These are phyloP conservation scores for Fusarium euwallaceae DNA, from an alignment of 2,329 filamentous ascomycete species.

Conservation along the genomic window DNA sequence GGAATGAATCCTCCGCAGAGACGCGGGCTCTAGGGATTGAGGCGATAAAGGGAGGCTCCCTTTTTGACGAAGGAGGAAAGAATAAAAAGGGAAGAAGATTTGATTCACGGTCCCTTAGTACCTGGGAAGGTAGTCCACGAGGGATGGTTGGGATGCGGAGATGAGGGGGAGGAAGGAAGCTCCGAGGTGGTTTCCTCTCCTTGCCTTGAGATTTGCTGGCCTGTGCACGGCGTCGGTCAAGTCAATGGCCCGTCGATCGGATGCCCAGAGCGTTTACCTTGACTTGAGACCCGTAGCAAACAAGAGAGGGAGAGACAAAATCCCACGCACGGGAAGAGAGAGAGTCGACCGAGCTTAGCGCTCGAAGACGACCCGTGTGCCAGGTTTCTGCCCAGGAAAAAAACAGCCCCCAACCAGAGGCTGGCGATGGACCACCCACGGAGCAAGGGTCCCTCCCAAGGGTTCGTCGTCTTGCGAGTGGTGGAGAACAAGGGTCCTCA, in stretches of 20 bases:
- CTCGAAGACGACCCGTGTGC: slow-evolving; percentile 11
- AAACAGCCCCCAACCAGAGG: slow-evolving; percentile 23
- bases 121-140: slow-evolving; percentile 8
- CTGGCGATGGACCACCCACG: slow-evolving; percentile 6
- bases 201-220: slow-evolving; percentile 24
- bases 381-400: background rate
- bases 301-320: background rate
- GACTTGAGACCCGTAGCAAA: background rate
- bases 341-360: slow-evolving; percentile 33
- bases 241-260: slow-evolving; percentile 24
- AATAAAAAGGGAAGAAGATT: slow-evolving; percentile 5
- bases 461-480: slow-evolving; percentile 26
- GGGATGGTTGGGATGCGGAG: slow-evolving; percentile 27
- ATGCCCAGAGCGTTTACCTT: slow-evolving; percentile 2
- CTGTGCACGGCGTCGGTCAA: slow-evolving; percentile 24
- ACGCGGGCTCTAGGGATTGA: background rate
- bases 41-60: background rate
- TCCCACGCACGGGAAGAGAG: background rate
- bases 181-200: slow-evolving; percentile 13
- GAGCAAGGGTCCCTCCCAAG: slow-evolving; percentile 23
- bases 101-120: slow-evolving; percentile 14
- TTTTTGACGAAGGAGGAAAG: background rate
- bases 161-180: slow-evolving; percentile 18
- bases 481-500: slow-evolving; percentile 29
- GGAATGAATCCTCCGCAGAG: background rate